Conservation (phyloP, 768 basidiomycete genomes). For the Tulasnella sp. region DNA sequence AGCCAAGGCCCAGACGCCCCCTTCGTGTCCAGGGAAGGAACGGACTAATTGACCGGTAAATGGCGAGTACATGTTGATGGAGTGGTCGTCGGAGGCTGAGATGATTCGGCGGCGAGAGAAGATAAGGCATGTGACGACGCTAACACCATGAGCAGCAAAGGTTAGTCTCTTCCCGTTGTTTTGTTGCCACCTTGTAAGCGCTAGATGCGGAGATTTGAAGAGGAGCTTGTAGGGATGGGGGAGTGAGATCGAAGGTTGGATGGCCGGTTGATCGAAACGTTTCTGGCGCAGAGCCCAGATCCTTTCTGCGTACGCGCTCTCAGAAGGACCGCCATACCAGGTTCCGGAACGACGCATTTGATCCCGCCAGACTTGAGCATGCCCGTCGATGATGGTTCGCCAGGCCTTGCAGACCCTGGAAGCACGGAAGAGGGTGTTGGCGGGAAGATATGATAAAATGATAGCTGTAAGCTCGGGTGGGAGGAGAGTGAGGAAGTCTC, state of each 20-base stretch:
- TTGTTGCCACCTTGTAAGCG: constrained; percentile 51
- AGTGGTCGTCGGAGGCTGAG: constrained; percentile 94
- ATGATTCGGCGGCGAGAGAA: constrained; percentile 95
- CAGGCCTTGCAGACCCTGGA: constrained; percentile 86
- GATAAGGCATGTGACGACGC: constrained; percentile 93
- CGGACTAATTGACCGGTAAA: constrained; percentile 68
- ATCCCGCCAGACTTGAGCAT: constrained; percentile 85
- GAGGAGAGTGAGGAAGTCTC: constrained; percentile 89
- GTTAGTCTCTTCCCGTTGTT: constrained; percentile 61
- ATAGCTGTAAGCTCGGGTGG: constrained; percentile 91
- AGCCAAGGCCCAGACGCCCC: constrained; percentile 46
- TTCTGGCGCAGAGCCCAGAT: constrained; percentile 58
- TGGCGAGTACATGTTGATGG: constrained; percentile 93
- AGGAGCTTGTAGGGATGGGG: constrained; percentile 89
- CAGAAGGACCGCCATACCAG: constrained; percentile 85
- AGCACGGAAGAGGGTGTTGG: constrained; percentile 76
- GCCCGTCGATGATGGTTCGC: constrained; percentile 88
- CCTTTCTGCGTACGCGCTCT: constrained; percentile 71
- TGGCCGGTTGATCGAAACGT: constrained; percentile 40
- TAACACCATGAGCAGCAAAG: constrained; percentile 82
- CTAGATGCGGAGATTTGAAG: constrained; percentile 85
- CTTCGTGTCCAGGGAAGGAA: constrained; percentile 48
- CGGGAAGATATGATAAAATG: constrained; percentile 79
- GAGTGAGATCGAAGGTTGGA: constrained; percentile 50
- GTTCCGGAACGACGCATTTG: constrained; percentile 76